Percentiles rank a stretch among this genome's conserved stretches.
phyloP scores from a whole-genome alignment of 2,329 filamentous ascomycete species.

The Phyllosticta citriasiana region DNA sequence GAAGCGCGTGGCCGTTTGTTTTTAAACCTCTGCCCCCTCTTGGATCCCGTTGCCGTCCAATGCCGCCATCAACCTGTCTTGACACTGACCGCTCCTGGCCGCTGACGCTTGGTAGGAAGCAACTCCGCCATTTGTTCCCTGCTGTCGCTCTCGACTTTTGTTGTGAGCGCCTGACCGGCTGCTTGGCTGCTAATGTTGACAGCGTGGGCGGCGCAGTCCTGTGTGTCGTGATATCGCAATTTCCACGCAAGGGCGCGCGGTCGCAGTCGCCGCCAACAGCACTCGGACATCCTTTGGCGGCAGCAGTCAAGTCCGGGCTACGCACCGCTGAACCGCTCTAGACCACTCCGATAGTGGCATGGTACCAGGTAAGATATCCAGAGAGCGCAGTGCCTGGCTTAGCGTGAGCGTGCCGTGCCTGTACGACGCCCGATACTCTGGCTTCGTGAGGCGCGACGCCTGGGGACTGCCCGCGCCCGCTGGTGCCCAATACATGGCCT shows the following conservation, averaged over 20 bases:
- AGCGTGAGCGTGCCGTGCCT: neutral
- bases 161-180: neutral
- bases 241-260: neutral
- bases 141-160: neutral
- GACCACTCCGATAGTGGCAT: neutral
- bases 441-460: slow-evolving; percentile 7
- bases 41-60: neutral
- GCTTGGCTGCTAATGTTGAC: neutral
- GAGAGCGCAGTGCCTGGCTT: neutral
- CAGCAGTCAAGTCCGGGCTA: neutral
- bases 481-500: slow-evolving; percentile 10
- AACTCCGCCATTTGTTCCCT: neutral
- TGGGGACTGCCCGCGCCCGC: slow-evolving; percentile 6
- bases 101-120: neutral
- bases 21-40: neutral
- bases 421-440: slow-evolving; percentile 3
- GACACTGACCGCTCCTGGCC: neutral
- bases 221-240: neutral
- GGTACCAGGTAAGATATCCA: neutral
- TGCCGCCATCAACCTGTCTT: neutral
- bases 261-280: neutral
- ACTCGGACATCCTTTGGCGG: neutral
- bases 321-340: neutral
- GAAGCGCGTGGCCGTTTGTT: neutral
- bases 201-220: neutral